Base-by-base conservation (phyloP, 108 stramenopile species). In the Stephanodiscus triporus region DNA sequence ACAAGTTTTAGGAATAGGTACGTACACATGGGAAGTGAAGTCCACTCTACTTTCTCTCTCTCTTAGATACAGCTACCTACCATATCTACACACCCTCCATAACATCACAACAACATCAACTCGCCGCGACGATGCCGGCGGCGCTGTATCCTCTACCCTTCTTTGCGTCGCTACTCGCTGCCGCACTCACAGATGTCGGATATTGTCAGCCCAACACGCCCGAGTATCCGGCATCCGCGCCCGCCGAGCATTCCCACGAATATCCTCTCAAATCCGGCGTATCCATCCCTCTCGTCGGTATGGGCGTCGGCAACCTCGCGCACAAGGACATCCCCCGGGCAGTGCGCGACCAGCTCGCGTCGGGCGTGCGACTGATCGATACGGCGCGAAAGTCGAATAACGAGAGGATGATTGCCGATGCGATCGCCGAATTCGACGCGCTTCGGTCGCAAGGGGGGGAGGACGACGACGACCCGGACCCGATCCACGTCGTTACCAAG, bases 401-500 rank as follows among this genome's bases (percentile, higher is more conserved):
- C 69, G 95, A 96, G 61, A 66, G 76, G 36, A 74, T 88, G 17
- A 80, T 95, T 40, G 88, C 88, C 0, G 45, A 85, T 48, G 91
- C 89, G 2, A 85, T 95, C 27, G 74, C 75, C 9, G 73, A 37
- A 23, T 57, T 24, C 19, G 71, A 68, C 19, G 29, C 76, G 76
- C 48, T 57, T 61, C 50, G 77, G 69, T 29, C 55, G 58, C 30
- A 57, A 40, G 38, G 45, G 62, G 34, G 75, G 29, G 37, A 27
- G 16, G 53, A 72, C 45, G 30, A 64, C 54, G 76, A 72, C 22
- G 34, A n/a, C 13, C 47, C 22, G 2, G 77, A 72, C n/a, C 77
- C 80, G 17, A 66, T 95, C 16, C 94, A 95, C 61, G 84, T 95
- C 4, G 83, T 93, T 14, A 93, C 94, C n/a, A 95, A 95, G 67